Conservation (phyloP, 192 early-diverging fungal genomes). For the Coemansia sp. region DNA sequence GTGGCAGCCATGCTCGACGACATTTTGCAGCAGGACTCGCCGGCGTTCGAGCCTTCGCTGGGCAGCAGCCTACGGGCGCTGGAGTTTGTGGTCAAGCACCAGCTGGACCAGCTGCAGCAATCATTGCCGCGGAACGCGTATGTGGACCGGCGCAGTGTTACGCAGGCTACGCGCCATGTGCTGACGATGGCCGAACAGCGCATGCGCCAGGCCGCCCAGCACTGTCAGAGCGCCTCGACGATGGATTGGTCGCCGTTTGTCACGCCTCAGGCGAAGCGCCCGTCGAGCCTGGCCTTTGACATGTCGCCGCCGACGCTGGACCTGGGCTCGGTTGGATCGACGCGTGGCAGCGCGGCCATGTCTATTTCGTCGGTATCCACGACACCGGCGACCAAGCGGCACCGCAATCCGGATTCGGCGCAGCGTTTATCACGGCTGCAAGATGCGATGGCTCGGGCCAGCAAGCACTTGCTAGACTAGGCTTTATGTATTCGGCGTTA, state of each 20-base stretch:
- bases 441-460: constrained; percentile 34
- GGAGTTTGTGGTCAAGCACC: constrained; percentile 30
- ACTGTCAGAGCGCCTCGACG: constrained; percentile 8
- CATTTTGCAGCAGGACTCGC: constrained; percentile 1
- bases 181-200: constrained; percentile 7
- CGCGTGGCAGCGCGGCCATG: constrained; percentile 10
- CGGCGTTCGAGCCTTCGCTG: constrained; percentile 5
- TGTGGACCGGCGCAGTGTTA: constrained; percentile 6
- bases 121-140: constrained; percentile 11
- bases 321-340: constrained; percentile 3
- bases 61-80: constrained; percentile 24
- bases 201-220: constrained; percentile 3
- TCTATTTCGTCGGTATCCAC: constrained; percentile 18
- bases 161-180: not conserved
- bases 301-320: constrained; percentile 13
- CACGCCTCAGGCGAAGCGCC: constrained; percentile 23
- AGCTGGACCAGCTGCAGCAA: constrained; percentile 19
- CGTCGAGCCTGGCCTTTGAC: constrained; percentile 22
- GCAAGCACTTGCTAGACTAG: constrained; percentile 21
- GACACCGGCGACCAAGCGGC: constrained; percentile 17
- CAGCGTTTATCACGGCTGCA: constrained; percentile 26
- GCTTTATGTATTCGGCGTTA: no score
- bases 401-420: constrained; percentile 6
- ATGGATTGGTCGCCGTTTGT: constrained; percentile 2
- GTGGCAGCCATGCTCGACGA: constrained; percentile 20